Base-by-base conservation (phyloP, 441 rosid genomes). In the Arabidopsis lyrata region DNA sequence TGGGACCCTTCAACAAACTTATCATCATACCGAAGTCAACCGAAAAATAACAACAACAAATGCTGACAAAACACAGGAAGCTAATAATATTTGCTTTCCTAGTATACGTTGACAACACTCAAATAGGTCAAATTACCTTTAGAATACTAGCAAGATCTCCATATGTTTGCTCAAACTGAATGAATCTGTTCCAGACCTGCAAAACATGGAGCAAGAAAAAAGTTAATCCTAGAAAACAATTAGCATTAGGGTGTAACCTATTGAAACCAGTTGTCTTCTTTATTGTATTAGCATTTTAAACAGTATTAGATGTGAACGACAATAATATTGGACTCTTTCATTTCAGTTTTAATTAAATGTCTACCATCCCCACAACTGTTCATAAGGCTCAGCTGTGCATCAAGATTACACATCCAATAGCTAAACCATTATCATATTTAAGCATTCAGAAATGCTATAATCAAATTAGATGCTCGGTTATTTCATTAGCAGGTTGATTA, bases 101-200 rank as follows among this genome's bases (percentile, higher is more conserved):
- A 35, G 49, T 62, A 62, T 39, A 57, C 5, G 0, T 55, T 31
- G 41, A 42, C 55, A 76, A 68, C 67, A 64, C 2, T 39, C 72
- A 48, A 24, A 69, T 45, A 66, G 57, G n/a, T 55, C 32, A 54
- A 42, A 67, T 53, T 81, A 95, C 99, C 99, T 95, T 95, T 82
- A 92, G 80, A 84, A 86, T 86, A 83, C 98, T 89, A 77, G 92
- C 85, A 57, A 95, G 89, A 83, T 95, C 99, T 42, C 99, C 99
- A 84, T 89, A 92, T 65, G 94, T 89, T 84, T 89, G 93, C 85
- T 95, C 98, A 78, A 95, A 95, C 66, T 86, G 90, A 72, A 81
- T 72, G 72, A 89, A 95, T 48, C 88, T 86, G 78, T 90, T 88
- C 99, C 99, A 95, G 53, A 95, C 88, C 99, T 92, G 85, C 70